Base-by-base conservation (phyloP, 805 yeast genomes). In the Nakazawaea pomicola region DNA sequence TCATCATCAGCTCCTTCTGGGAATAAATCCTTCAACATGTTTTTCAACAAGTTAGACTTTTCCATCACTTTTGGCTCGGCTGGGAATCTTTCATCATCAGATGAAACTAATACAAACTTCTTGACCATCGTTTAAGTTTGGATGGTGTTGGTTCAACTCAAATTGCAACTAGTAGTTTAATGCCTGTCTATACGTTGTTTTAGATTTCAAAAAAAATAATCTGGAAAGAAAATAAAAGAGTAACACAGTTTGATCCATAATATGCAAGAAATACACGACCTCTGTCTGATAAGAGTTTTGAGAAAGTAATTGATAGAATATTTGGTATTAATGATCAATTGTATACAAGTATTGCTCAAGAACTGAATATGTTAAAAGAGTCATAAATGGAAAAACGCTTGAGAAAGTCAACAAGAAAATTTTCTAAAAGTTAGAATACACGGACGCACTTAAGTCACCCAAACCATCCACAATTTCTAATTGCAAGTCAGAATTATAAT, bases 391-490 rank as follows among this genome's bases (percentile, higher is more conserved):
- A n/a, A n/a, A n/a, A n/a, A n/a, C n/a, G n/a, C n/a, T n/a, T n/a
- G n/a, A n/a, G n/a, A n/a, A n/a, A n/a, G n/a, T n/a, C n/a, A n/a
- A n/a, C n/a, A n/a, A n/a, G n/a, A n/a, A n/a, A n/a, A 12, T 11
- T 14, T 27, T 10, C 25, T 32, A 42, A 27, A 84, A 86, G 54
- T 88, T 88, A 15, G 95, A 83, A 59, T 90, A 90, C 7, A 90
- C 90, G 49, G 88, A 73, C 4, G 97, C 97, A 62, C 95, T 82
- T 50, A 90, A 72, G 46, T 88, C 96, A 49, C 86, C 95, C 43
- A 90, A 70, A 48, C 80, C 88, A 14, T 76, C 80, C 24, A 70
- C 60, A 44, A 62, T 63, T 49, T 73, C 70, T 71, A 80, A 62
- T 30, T 60, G 48, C 6, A 57, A 47, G 14, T 57, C 60, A 29